Conservation (phyloP, 768 basidiomycete species). For the Kwoniella dejecticola region DNA sequence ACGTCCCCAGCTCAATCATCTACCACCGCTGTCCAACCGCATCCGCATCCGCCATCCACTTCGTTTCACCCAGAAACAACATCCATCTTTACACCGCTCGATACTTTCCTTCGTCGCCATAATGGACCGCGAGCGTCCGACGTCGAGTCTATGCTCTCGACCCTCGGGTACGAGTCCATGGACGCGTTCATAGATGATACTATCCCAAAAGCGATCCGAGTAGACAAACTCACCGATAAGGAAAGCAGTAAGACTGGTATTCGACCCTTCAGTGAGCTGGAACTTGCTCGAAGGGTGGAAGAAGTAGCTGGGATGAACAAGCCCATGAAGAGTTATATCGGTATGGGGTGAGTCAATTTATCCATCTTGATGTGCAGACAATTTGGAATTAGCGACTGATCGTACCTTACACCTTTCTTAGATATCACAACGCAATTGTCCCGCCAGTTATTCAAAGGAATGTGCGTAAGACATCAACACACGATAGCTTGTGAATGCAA, state of each 20-base stretch:
- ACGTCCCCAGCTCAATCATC: conserved; percentile 31
- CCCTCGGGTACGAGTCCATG: conserved; percentile 81
- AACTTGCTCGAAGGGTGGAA: conserved; percentile 74
- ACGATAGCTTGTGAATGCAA: background rate
- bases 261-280: conserved; percentile 77
- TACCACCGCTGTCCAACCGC: conserved; percentile 50
- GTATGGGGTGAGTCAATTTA: conserved; percentile 68
- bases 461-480: conserved; percentile 42
- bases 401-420: background rate
- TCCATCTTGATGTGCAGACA: background rate
- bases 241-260: conserved; percentile 69
- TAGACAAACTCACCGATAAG: conserved; percentile 60
- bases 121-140: conserved; percentile 88
- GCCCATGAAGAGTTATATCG: conserved; percentile 88
- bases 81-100: conserved; percentile 77
- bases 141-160: conserved; percentile 75
- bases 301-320: conserved; percentile 77
- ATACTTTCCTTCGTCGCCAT: conserved; percentile 87
- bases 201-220: conserved; percentile 77
- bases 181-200: conserved; percentile 82
- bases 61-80: conserved; percentile 41
- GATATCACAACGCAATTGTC: conserved; percentile 86
- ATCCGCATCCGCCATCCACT: conserved; percentile 29
- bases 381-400: conserved; percentile 10
- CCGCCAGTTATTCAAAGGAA: conserved; percentile 95